Conservation (phyloP, 768 basidiomycete genomes). For the Guyanaporus albipodus region DNA sequence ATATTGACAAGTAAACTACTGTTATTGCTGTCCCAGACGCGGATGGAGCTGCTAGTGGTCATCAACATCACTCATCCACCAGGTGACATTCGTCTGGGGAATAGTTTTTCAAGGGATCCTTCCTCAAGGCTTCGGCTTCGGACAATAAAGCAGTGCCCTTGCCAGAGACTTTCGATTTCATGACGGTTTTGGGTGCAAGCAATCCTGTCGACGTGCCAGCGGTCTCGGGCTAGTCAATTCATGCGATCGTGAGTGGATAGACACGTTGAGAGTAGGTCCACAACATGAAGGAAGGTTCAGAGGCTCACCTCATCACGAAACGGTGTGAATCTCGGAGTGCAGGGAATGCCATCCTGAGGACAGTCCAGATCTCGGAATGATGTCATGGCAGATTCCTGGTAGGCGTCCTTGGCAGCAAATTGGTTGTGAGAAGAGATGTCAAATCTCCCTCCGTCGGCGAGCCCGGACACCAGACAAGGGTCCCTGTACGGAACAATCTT, state of each 20-base stretch:
- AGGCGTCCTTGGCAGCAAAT: conserved; percentile 33
- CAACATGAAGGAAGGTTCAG: conserved; percentile 2
- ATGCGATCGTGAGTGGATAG: conserved; percentile 1
- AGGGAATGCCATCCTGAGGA: conserved; percentile 30
- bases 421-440: conserved; percentile 30
- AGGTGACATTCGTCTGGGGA: conserved; percentile 19
- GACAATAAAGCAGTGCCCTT: conserved; percentile 44
- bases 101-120: conserved; percentile 81
- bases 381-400: conserved; percentile 31
- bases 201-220: conserved; percentile 28
- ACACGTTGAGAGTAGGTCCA: conserved; percentile 6
- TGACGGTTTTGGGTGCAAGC: conserved; percentile 51
- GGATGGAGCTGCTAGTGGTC: no score
- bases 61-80: conserved; percentile 27
- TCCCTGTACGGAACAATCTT: conserved; percentile 67
- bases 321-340: conserved; percentile 61
- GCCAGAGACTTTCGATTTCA: conserved; percentile 56
- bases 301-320: conserved; percentile 67
- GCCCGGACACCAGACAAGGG: conserved; percentile 43
- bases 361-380: conserved; percentile 39
- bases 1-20: no score
- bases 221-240: conserved; percentile 16
- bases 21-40: no score
- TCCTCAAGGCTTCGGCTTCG: conserved; percentile 75
- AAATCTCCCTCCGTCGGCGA: conserved; percentile 18